Evolutionary conservation across 2,329 filamentous ascomycete species (phyloP), one percentile per base, ranked within the genome.

Genomic region (Fusarium goolgardi): DNA sequence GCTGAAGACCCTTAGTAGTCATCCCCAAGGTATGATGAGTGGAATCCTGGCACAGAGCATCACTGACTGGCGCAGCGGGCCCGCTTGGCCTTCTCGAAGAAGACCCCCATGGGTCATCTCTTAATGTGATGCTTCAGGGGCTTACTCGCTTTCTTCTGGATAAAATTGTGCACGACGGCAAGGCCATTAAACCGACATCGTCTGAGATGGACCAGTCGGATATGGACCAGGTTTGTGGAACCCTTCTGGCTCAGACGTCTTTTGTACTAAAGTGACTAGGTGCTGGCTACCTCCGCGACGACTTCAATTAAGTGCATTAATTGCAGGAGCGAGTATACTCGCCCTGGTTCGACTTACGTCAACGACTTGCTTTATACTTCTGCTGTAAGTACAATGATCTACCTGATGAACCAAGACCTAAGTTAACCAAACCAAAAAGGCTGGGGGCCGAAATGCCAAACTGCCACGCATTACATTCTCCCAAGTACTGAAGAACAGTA

Each of bases 401-500:
- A 11, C 13, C 20, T 16, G 5, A 21, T n/a, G 20, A 39, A 47
- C 37, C 25, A 9, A 29, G 29, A 43, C 51, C 71, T 57, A 72
- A 32, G 18, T 20, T 40, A 27, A 15, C 53, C 6, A 60, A 86
- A 79, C 31, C 10, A 18, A 16, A 32, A 87, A 88, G 77, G 65
- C 81, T 6, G 78, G 81, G 9, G 75, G 76, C 21, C 80, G 86
- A 55, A 85, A 83, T 59, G 77, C 80, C 43, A 86, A 85, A 77
- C 79, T 80, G 49, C 84, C 80, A 53, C 86, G 83, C 76, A 85
- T 82, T 71, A 92, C 85, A 52, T 99, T 99, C 77, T 97, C 94
- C 1, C 92, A 96, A 74, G 89, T 97, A 46, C 82, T 99, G n/a
- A 97, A 97, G 77, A 89, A 89, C 53, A 97, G 94, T 68, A 90